Evolutionary conservation across 202 grass and related monocot species (phyloP), one percentile per base, ranked within the genome.

Genomic region (Dendrocalamus latiflorus): DNA sequence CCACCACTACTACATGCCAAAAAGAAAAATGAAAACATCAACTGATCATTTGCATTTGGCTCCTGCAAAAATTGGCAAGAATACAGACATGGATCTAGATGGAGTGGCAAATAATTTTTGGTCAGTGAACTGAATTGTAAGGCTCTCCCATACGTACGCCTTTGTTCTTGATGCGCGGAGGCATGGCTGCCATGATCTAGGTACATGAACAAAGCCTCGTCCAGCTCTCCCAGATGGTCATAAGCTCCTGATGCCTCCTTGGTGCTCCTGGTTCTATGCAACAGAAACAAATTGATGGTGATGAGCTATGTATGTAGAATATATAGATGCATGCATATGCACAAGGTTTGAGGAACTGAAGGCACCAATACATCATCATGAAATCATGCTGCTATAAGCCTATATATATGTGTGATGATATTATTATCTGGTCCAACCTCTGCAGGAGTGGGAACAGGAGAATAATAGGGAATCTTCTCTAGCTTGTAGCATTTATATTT

Each of bases 151-250:
- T 67, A 92, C 93, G 88, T 86, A 99, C 96, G 96, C 83, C 91
- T 85, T 89, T 96, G 93, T n/a, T 99, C 89, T n/a, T 90, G 87
- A 12, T 83, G 85, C 14, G 87, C 8, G 33, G 75, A 79, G 64
- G 85, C 87, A 64, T 95, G 87, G 77, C 72, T 68, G 78, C 83
- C 89, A 42, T 94, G 87, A 61, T 99, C 95, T 73, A 95, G 83
- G 77, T 93, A 96, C 93, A 99, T 93, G 91, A 89, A 92, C 80
- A 99, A 68, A 38, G 96, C 89, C 54, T 93, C 89, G 82, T 95
- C 93, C 84, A 96, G 70, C 55, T 96, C 96, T 9, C 93, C 93
- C 65, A 94, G 89, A 48, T 89, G 80, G 87, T 99, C 93, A 72
- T 96, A 95, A 74, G 86, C 91, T 45, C 87, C 91, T 37, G 84